Conservation (phyloP, 2,329 filamentous ascomycete genomes). For the Fusarium bulbicola region DNA sequence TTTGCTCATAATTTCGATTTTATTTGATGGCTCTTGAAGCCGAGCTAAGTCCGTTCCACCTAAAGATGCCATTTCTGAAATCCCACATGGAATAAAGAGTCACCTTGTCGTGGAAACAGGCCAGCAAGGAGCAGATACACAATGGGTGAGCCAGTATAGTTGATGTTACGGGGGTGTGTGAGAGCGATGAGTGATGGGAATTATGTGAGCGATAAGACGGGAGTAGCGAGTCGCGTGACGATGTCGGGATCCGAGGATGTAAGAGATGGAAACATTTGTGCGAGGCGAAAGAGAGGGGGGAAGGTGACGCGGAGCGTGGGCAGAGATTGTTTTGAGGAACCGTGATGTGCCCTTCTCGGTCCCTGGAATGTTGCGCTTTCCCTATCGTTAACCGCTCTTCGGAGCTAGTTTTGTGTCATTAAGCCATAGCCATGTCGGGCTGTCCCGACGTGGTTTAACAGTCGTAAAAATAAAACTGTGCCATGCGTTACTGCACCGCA, state of each 20-base stretch:
- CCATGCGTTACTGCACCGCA: slow-evolving; percentile 23
- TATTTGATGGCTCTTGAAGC: slow-evolving; percentile 37
- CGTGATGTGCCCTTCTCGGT: slow-evolving; percentile 43
- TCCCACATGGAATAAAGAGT: slow-evolving; percentile 24
- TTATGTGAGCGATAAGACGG: slow-evolving; percentile 41
- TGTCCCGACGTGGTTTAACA: slow-evolving; percentile 32
- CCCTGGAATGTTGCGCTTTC: slow-evolving; percentile 31
- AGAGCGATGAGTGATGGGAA: slow-evolving; percentile 41
- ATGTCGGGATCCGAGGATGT: slow-evolving; percentile 31
- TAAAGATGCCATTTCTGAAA: slow-evolving; percentile 34
- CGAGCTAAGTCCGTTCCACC: slow-evolving; percentile 39
- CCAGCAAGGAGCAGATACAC: slow-evolving; percentile 29
- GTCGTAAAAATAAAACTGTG: slow-evolving; percentile 35
- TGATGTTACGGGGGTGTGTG: slow-evolving; percentile 41
- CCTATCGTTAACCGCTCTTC: slow-evolving; percentile 36
- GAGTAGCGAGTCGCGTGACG: slow-evolving; percentile 34
- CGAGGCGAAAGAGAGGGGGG: slow-evolving; percentile 35
- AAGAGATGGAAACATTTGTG: slow-evolving; percentile 37
- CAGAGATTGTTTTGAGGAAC: slow-evolving; percentile 43
- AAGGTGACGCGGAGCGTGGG: slow-evolving; percentile 39
- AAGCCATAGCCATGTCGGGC: slow-evolving; percentile 38
- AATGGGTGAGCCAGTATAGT: slow-evolving; percentile 31
- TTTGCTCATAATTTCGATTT: slow-evolving; percentile 37
- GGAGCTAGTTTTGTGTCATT: slow-evolving; percentile 35
- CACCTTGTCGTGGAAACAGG: slow-evolving; percentile 23